Conservation (phyloP, 164 flowering plant genomes). For the Annona squamosa region DNA sequence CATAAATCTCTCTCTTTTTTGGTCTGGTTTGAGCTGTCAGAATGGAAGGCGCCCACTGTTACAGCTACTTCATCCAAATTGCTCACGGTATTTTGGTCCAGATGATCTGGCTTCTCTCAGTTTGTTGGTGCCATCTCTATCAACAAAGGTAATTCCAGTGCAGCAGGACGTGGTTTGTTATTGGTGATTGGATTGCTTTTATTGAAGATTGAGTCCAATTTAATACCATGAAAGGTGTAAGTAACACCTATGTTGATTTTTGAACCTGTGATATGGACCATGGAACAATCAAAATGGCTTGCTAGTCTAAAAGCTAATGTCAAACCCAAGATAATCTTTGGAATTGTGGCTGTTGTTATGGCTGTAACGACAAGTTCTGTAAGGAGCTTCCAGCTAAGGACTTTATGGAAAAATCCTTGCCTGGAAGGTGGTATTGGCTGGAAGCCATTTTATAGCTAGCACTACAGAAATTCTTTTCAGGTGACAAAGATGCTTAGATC, state of each 20-base stretch:
- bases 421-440: too few relatives aligned
- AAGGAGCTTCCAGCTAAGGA: too few relatives aligned
- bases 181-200: background rate
- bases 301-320: background rate
- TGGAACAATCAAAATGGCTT: background rate
- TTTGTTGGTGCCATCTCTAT: constrained; percentile 60
- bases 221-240: background rate
- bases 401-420: too few relatives aligned
- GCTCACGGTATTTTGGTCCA: constrained; percentile 65
- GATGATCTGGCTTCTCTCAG: constrained; percentile 57
- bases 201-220: background rate
- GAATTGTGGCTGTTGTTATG: too few relatives aligned
- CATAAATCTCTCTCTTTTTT: constrained; percentile 2
- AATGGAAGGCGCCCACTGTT: constrained; percentile 65
- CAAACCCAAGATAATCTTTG: background rate
- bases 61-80: constrained; percentile 87
- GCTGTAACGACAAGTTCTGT: too few relatives aligned
- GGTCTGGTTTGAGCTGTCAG: constrained; percentile 29
- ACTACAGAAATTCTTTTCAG: too few relatives aligned
- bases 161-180: background rate
- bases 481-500: too few relatives aligned
- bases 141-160: constrained; percentile 31
- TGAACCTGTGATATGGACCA: background rate
- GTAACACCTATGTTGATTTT: background rate
- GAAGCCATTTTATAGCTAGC: too few relatives aligned